phyloP scores from a whole-genome alignment of 2,329 filamentous ascomycete genomes.

The Sporothrix luriei region DNA sequence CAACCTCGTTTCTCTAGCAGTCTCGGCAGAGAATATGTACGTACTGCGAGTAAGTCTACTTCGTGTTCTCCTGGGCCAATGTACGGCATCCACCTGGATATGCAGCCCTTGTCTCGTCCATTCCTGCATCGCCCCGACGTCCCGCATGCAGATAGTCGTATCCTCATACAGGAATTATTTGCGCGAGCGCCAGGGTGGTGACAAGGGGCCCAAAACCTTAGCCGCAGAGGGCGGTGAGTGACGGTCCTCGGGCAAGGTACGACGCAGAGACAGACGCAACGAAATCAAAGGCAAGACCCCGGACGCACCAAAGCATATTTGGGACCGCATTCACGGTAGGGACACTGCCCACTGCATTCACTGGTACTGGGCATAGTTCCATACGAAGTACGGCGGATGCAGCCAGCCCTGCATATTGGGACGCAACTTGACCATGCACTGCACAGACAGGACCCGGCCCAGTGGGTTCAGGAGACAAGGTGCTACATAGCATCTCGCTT shows the following conservation, averaged over 20 bases:
- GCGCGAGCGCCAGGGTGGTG: not conserved
- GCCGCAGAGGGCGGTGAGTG: not conserved
- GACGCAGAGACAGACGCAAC: too few species aligned
- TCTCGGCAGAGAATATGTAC: not conserved
- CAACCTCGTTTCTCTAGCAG: not conserved
- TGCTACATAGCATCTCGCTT: not conserved
- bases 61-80: not conserved
- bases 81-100: not conserved
- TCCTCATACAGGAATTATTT: not conserved
- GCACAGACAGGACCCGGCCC: conserved; percentile 5
- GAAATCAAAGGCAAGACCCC: not conserved
- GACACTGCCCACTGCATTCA: not conserved
- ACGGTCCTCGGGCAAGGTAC: not conserved
- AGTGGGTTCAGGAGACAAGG: not conserved
- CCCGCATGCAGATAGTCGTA: conserved; percentile 17
- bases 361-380: too few species aligned
- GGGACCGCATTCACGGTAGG: not conserved
- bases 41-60: conserved; percentile 8
- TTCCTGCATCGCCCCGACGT: not conserved
- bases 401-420: not conserved
- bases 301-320: not conserved
- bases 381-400: not conserved
- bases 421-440: conserved; percentile 1
- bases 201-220: not conserved
- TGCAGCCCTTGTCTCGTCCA: not conserved